Base-by-base conservation (phyloP, 305 asterid genomes). In the Rubia tinctorum region DNA sequence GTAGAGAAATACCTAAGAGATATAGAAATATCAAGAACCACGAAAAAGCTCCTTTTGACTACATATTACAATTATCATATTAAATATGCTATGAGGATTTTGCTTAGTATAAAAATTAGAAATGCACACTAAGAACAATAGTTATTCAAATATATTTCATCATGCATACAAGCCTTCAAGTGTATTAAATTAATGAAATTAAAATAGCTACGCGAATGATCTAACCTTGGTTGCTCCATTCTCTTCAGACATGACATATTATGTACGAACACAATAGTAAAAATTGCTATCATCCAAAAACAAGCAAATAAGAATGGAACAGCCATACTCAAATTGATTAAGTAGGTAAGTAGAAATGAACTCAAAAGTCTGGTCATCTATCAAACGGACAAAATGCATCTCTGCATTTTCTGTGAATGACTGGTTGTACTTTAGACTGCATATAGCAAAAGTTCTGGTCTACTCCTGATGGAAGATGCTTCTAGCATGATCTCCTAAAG, bases 401-500 rank as follows among this genome's bases (percentile, higher is more conserved):
- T 84, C 90, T 17, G 79, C 76, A 15, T 84, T 86, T 64, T 84
- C 98, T 55, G 90, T 77, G 74, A 82, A 85, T 43, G 97, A 83
- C 82, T 85, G 98, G 77, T 87, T 95, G 73, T 85, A 86, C 80
- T 86, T 95, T 68, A 92, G 79, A 78, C 95, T 89, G 76, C 98
- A 92, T 55, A 92, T 74, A 68, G 96, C 97, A 69, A 95, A 95
- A 61, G 96, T 95, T 27, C 91, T 91, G 42, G 97, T 89, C 87
- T 89, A 97, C 80, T 92, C 98, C 82, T 95, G 98, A 87, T 95
- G 98, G 79, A 96, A 92, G 85, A 95, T 95, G 71, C 98, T 96
- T 1, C 98, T 91, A 73, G 94, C 97, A 75, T 95, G 96, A 86
- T 95, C 99, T 65, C 99, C 98, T 27, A 95, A 96, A 6, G 98